Evolutionary conservation across 768 basidiomycete species (phyloP), one percentile per base, ranked within the genome.

Genomic region (Kwoniella dendrophila): DNA sequence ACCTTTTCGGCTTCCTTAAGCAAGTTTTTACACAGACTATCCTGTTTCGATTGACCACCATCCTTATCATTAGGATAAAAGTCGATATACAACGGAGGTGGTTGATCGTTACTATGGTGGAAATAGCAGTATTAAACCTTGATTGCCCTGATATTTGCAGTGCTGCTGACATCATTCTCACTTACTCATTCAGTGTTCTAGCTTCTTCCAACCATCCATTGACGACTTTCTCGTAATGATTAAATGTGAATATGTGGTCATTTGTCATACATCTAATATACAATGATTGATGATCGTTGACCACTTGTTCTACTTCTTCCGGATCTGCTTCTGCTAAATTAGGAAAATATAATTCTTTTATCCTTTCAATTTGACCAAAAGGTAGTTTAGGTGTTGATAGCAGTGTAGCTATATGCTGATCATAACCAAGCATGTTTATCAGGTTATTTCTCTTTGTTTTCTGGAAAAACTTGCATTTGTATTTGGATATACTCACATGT

Each of bases 281-380:
- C 20, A 67, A 22, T 27, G 44, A 26, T 18, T 24, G 51, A 22
- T 54, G 52, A 6, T 18, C 24, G 8, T 34, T 41, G 2, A 33
- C 33, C 30, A 41, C 34, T 8, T 4, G 27, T 6, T 48, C 26
- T 10, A 27, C 11, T 4, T 48, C 26, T 11, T 30, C 26, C 14
- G 12, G 14, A 30, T 49, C 20, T 7, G 27, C 47, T 26, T 5
- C 40, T 18, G 32, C 4, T 6, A 48, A 33, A 18, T 58, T 48
- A 34, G 69, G 69, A 34, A 71, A 65, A 45, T 71, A 68, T 7
- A 32, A 34, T 22, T 71, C 63, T n/a, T 66, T n/a, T 3, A 71
- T 41, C 12, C 16, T 22, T 18, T 36, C 26, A 4, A 68, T 51
- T 16, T 50, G 38, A 34, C 51, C 48, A 4, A 59, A 59, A 4